phyloP scores from a whole-genome alignment of 2,329 filamentous ascomycete species.

The Penicillium sp. region DNA sequence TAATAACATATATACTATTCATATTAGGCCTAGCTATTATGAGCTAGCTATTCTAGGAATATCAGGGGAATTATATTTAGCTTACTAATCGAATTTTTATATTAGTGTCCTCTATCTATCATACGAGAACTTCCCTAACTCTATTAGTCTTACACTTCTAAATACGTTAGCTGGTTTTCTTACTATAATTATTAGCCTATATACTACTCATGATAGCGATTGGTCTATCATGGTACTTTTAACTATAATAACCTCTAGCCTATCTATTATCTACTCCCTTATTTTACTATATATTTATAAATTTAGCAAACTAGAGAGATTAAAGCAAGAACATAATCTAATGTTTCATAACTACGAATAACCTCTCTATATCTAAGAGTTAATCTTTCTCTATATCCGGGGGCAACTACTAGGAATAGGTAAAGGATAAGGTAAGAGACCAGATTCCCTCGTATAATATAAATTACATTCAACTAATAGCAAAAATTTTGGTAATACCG shows the following conservation, averaged over 20 bases:
- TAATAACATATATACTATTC: conserved; percentile 47
- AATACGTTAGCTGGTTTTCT: conserved; percentile 53
- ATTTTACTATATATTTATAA: conserved; percentile 39
- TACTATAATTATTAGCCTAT: conserved; percentile 52
- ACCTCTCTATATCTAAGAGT: background rate
- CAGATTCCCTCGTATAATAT: no score
- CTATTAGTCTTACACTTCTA: conserved; percentile 35
- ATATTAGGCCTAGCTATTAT: conserved; percentile 44
- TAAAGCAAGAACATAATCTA: conserved; percentile 19
- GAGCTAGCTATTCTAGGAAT: conserved; percentile 45
- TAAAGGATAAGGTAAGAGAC: no score
- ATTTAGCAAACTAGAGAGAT: conserved; percentile 33
- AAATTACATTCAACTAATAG: background rate
- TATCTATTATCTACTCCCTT: conserved; percentile 20
- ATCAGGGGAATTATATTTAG: conserved; percentile 56
- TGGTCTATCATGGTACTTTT: conserved; percentile 47
- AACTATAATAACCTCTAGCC: conserved; percentile 37
- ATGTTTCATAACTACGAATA: background rate
- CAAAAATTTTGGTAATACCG: background rate
- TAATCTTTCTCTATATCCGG: background rate
- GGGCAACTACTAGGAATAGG: no score
- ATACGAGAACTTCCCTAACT: conserved; percentile 1
- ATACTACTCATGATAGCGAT: conserved; percentile 47
- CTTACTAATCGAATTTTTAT: conserved; percentile 54
- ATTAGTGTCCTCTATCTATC: conserved; percentile 17